A percentile compares a stretch with the other conserved stretches of the same genome.
These are phyloP conservation scores for Fusarium luffae DNA, from an alignment of 2,329 filamentous ascomycete species.

Conservation along the genomic window DNA sequence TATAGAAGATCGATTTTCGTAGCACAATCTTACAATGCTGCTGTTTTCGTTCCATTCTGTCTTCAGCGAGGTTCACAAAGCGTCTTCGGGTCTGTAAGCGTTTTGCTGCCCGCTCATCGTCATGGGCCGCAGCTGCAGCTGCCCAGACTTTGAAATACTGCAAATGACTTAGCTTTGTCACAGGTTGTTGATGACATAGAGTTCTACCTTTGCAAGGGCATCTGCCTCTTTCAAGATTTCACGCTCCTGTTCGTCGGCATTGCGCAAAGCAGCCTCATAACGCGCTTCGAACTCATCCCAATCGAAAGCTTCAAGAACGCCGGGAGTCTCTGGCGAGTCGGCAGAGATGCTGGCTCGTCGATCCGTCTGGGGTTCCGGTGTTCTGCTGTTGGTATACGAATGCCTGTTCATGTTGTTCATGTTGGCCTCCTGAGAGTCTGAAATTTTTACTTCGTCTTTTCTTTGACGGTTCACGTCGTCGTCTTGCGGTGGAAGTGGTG, in stretches of 20 bases:
- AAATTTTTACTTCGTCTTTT: constrained; percentile 24
- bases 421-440: constrained; percentile 27
- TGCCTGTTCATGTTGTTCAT: constrained; percentile 40
- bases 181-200: background rate
- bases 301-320: constrained; percentile 69
- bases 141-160: constrained; percentile 88
- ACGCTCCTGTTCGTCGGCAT: constrained; percentile 72
- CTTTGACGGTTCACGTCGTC: constrained; percentile 31
- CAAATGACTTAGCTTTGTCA: background rate
- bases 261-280: constrained; percentile 73
- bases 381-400: constrained; percentile 44
- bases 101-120: constrained; percentile 81
- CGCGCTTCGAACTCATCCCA: constrained; percentile 81
- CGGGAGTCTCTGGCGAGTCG: constrained; percentile 61
- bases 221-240: constrained; percentile 75
- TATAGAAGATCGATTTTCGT: background rate
- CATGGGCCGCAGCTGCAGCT: constrained; percentile 74
- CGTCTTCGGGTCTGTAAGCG: constrained; percentile 82
- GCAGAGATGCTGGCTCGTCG: constrained; percentile 47
- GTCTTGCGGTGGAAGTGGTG: constrained; percentile 30
- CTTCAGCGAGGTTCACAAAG: constrained; percentile 80
- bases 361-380: constrained; percentile 54
- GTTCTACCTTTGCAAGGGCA: constrained; percentile 69
- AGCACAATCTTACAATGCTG: constrained; percentile 74
- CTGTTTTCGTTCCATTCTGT: constrained; percentile 77